Base-by-base conservation (phyloP, 345 rosid genomes). In the Corchorus capsularis region DNA sequence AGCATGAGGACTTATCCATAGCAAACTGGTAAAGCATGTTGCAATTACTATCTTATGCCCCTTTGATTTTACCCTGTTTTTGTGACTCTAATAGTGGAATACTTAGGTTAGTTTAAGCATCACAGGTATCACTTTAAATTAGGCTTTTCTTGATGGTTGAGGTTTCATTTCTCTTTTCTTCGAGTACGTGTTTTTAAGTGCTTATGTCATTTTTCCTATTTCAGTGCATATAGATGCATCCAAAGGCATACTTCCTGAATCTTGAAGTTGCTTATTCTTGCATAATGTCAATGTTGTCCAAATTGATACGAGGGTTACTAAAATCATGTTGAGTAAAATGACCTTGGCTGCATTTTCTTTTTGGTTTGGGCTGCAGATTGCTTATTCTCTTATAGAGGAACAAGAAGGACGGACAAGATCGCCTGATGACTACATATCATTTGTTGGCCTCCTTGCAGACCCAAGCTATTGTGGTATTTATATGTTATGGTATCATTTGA, bases 371-470 rank as follows among this genome's bases (percentile, higher is more conserved):
- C 12, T 63, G 82, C 81, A 95, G 98, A 93, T 95, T 88, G 98
- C 98, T 49, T 93, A 83, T 85, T 83, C 90, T 77, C 91, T 90
- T 73, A 82, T 95, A 73, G 96, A 93, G 86, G 98, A 95, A 82
- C 98, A 93, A 86, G 98, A 95, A 82, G 96, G 97, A 75, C 84
- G 82, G 74, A 80, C 72, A 69, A 88, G 88, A 80, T 77, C 79
- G 65, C 84, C 77, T 2, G 95, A 85, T 88, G 93, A 88, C 79
- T 88, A 90, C 85, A 95, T 95, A 85, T 95, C 99, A 49, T 93
- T 95, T 86, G 99, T 95, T 76, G 83, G 91, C 68, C 96, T 95
- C 71, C 98, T 95, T 63, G 99, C 98, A 43, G 99, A 95, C 87
- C 94, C 97, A 85, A 88, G 93, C 77, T 95, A 92, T 87, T 91